Base-by-base conservation (phyloP, 2,329 filamentous ascomycete species). In the Penicillium capsulatum region DNA sequence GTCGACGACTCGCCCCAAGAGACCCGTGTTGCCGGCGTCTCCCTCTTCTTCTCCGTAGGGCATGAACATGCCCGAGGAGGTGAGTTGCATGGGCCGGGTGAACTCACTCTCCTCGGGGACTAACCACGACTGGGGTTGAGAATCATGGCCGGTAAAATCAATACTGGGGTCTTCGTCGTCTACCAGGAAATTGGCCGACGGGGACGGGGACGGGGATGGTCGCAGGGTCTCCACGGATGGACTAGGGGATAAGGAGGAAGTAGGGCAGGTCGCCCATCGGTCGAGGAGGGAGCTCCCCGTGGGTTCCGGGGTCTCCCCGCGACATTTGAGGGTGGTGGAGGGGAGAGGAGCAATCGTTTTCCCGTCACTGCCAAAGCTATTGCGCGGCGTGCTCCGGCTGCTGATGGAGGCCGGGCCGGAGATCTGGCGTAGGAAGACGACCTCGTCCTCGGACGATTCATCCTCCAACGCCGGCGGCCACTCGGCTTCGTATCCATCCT, bases 61-160 rank as follows among this genome's bases (percentile, higher is more conserved):
- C 84, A 94, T 90, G 55, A 94, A 84, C 86, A 94, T 94, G 52
- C 88, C 89, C 27, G 87, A 92, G 35, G 81, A 74, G 14, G 87
- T 94, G 51, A 89, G 77, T 47, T 83, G 80, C 72, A 94, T 82
- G 36, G 82, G 81, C 13, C 66, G 70, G 30, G 75, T 66, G 35
- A 76, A 71, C 29, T 79, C 76, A 31, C 80, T 72, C 19, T 80
- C 75, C 45, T 59, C 48, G 3, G 58, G 40, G 22, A 65, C 43
- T 48, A 52, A 67, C 68, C 42, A 64, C 5, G 61, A 51, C 15
- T 52, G 57, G 38, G 45, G 48, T 20, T 36, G 48, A 19, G 46
- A 20, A 40, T 53, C 42, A 20, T 51, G 48, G 2, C 51, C 48
- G 7, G 69, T 64, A 32, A 69, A 61, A 31, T 71, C 71, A 17